phyloP scores from a whole-genome alignment of 2,329 filamentous ascomycete genomes.

The Colletotrichum musae region DNA sequence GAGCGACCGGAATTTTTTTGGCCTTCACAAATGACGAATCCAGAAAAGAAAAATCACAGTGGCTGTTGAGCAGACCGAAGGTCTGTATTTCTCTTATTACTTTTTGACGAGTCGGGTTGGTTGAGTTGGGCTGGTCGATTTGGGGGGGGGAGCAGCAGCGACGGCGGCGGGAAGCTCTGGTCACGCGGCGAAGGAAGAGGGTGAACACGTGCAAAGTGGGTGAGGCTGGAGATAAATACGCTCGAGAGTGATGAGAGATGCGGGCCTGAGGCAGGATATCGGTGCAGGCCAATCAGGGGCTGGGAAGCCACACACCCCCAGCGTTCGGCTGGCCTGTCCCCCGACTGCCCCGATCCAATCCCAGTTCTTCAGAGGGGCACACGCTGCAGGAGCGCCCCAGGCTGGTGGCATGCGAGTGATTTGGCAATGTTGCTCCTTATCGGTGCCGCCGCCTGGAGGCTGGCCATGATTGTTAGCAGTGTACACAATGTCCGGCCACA shows the following conservation, averaged over 20 bases:
- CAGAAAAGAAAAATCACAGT: slow-evolving; percentile 14
- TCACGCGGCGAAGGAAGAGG: slow-evolving; percentile 56
- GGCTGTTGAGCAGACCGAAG: slow-evolving; percentile 12
- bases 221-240: slow-evolving; percentile 55
- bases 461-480: slow-evolving; percentile 1
- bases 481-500: slow-evolving; percentile 1
- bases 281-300: slow-evolving; percentile 33
- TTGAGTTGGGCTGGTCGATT: slow-evolving; percentile 35
- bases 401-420: slow-evolving; percentile 13
- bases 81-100: slow-evolving; percentile 37
- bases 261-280: slow-evolving; percentile 38
- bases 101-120: slow-evolving; percentile 21
- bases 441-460: neutral
- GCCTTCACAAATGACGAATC: slow-evolving; percentile 31
- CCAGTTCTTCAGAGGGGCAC: slow-evolving; percentile 37
- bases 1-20: slow-evolving; percentile 20
- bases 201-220: slow-evolving; percentile 58
- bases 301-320: slow-evolving; percentile 30
- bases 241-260: slow-evolving; percentile 28
- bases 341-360: slow-evolving; percentile 41
- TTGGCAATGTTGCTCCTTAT: slow-evolving; percentile 26
- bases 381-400: slow-evolving; percentile 26
- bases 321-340: slow-evolving; percentile 23
- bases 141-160: slow-evolving; percentile 18
- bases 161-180: slow-evolving; percentile 44